Percentiles rank a stretch among this genome's conserved stretches.
Evolutionary conservation across 768 basidiomycete species (phyloP).

Genomic region (Pulveroboletus sp.): DNA sequence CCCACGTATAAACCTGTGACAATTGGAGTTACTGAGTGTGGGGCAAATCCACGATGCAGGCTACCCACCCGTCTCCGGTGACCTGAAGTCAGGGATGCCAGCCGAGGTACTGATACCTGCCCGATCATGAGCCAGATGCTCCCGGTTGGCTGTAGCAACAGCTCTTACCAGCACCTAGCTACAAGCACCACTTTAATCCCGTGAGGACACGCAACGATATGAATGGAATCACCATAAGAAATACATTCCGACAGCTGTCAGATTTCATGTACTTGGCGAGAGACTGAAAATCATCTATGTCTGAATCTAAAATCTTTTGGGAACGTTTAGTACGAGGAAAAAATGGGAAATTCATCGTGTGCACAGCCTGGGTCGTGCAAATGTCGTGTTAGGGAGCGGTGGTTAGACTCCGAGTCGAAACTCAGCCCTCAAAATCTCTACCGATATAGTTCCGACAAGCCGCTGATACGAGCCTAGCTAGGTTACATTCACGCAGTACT

Average conservation of each 20-base stretch:
- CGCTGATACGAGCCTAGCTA: too few species aligned
- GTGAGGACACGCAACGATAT: not conserved
- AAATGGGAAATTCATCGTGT: constrained; percentile 13
- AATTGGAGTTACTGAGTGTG: not conserved
- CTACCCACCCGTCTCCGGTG: constrained; percentile 71
- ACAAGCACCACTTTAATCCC: constrained; percentile 2
- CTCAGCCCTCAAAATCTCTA: too few species aligned
- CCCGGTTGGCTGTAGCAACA: not conserved
- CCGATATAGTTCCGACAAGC: too few species aligned
- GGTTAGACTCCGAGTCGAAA: too few species aligned
- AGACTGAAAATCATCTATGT: constrained; percentile 38
- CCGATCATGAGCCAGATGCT: constrained; percentile 1
- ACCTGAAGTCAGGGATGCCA: constrained; percentile 89
- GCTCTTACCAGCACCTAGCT: constrained; percentile 68
- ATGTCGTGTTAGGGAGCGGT: too few species aligned
- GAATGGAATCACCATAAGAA: constrained; percentile 59
- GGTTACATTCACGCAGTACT: too few species aligned
- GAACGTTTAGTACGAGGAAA: constrained; percentile 4
- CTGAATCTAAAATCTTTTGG: constrained; percentile 20
- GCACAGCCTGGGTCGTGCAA: too few species aligned
- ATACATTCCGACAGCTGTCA: constrained; percentile 61
- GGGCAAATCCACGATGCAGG: not conserved
- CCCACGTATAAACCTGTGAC: constrained; percentile 29
- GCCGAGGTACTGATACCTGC: constrained; percentile 75
- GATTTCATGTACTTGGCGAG: constrained; percentile 72